Evolutionary conservation across 768 basidiomycete genomes (phyloP), one percentile per base, ranked within the genome.

Genomic region (Nevesoporus exiguus): DNA sequence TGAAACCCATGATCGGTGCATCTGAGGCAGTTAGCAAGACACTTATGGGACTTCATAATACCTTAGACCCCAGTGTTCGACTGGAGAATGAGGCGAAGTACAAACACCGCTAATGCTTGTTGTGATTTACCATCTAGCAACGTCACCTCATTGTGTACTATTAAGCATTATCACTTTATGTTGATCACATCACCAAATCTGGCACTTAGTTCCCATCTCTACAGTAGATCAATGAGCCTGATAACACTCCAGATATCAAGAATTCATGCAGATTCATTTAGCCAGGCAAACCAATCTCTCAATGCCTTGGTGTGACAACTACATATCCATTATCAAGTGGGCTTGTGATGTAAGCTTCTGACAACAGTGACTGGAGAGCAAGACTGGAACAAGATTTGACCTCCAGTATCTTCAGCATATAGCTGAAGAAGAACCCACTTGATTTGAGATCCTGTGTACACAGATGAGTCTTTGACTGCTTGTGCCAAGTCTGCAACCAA

Each of bases 1-100:
- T 99, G 61, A 94, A 92, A 64, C 94, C 97, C 2, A 96, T 97
- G 93, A 99, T 98, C 53, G 97, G 97, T 5, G 94, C 95, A 5
- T 93, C 88, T 47, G 96, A 97, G 71, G 97, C 97, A 3, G 88
- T 98, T 55, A 88, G 93, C 73, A 95, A 98, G 76, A 95, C 96
- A 0, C 73, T 98, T 34, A 80, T 98, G 51, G 97, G 97, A 8
- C 77, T 99, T 36, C 88, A 94, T 62, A 98, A 98, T 68, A 82
- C 92, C 43, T 74, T 99, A 63, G 94, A 98, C 70, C 94, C 96
- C 10, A 81, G 85, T 54, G 77, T 88, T 45, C 82, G 84, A 42
- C 77, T 82, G 48, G 93, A 96, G 67, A 88, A 87, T 61, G 89
- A 90, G 61, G 93, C 91, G 49, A 98, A 98, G 73, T 98, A 98